These are phyloP conservation scores for Coniochaeta ligniaria DNA, from an alignment of 2,329 filamentous ascomycete species.

Conservation along the genomic window DNA sequence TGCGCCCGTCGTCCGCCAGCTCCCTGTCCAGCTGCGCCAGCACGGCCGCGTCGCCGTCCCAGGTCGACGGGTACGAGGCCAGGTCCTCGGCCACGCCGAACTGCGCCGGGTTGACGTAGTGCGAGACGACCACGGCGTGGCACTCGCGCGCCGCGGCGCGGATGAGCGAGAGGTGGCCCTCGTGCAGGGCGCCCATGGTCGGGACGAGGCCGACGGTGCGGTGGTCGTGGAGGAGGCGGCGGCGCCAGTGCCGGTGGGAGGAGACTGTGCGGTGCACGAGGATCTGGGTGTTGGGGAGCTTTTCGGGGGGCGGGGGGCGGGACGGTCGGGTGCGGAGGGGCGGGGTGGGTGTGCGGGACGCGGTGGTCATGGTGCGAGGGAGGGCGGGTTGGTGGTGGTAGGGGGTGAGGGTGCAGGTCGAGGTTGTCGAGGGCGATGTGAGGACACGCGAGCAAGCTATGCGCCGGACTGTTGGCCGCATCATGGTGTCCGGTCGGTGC, in stretches of 20 bases:
- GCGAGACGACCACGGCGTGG: slow-evolving; percentile 79
- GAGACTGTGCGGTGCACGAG: slow-evolving; percentile 71
- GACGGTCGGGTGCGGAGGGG: slow-evolving; percentile 12
- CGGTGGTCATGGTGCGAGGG: slow-evolving; percentile 20
- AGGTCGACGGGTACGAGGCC: slow-evolving; percentile 81
- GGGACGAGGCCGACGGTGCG: slow-evolving; percentile 82
- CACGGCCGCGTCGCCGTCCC: slow-evolving; percentile 66
- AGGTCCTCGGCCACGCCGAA: slow-evolving; percentile 89
- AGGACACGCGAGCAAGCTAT: slow-evolving; percentile 7
- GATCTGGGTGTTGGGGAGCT: slow-evolving; percentile 51
- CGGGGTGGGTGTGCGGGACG: neutral
- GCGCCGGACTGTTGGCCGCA: slow-evolving; percentile 11
- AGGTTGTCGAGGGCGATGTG: neutral
- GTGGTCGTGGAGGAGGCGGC: slow-evolving; percentile 56
- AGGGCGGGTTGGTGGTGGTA: neutral
- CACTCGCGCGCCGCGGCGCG: slow-evolving; percentile 78
- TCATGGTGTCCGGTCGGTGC: slow-evolving; percentile 3
- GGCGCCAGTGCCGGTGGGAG: slow-evolving; percentile 61
- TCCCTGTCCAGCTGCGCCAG: slow-evolving; percentile 64
- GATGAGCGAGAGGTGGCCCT: slow-evolving; percentile 80
- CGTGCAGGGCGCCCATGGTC: slow-evolving; percentile 96
- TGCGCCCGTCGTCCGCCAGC: slow-evolving; percentile 52
- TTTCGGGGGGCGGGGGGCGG: slow-evolving; percentile 26
- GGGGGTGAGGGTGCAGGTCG: neutral
- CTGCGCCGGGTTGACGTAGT: slow-evolving; percentile 96